phyloP scores from a whole-genome alignment of 176 grass and related monocot species.

The Carex parvula region DNA sequence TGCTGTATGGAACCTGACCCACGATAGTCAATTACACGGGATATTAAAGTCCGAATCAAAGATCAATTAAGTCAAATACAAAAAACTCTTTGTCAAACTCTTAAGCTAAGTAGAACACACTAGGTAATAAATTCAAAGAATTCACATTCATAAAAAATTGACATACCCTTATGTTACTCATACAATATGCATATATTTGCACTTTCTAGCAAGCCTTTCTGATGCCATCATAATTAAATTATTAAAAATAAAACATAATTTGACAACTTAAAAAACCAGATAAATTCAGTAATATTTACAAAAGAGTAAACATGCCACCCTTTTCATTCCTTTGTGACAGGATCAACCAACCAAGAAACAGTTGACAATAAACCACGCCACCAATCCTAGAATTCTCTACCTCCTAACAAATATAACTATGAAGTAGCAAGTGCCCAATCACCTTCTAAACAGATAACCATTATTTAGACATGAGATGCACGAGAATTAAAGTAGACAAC shows the following conservation, averaged over 20 bases:
- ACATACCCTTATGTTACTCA: background rate
- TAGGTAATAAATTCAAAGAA: background rate
- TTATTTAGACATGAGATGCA: slow-evolving; percentile 14
- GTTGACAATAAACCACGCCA: slow-evolving; percentile 17
- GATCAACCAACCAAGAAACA: slow-evolving; percentile 3
- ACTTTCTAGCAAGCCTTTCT: background rate
- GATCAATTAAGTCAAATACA: background rate
- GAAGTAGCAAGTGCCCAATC: slow-evolving; percentile 24
- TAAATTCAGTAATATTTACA: background rate
- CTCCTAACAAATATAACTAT: background rate
- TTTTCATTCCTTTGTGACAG: background rate
- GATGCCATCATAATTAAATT: background rate
- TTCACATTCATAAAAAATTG: background rate
- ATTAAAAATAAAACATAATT: background rate
- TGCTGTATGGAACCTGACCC: background rate
- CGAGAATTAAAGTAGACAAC: background rate
- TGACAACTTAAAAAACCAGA: background rate
- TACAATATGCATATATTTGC: background rate
- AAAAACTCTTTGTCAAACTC: background rate
- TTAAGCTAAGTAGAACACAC: background rate
- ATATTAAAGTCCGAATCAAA: background rate
- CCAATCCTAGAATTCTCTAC: background rate
- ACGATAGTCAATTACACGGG: background rate
- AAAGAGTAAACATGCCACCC: background rate
- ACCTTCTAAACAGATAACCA: slow-evolving; percentile 20